Evolutionary conservation across 805 yeast species (phyloP).

Genomic region (Scheffersomyces stipitis): DNA sequence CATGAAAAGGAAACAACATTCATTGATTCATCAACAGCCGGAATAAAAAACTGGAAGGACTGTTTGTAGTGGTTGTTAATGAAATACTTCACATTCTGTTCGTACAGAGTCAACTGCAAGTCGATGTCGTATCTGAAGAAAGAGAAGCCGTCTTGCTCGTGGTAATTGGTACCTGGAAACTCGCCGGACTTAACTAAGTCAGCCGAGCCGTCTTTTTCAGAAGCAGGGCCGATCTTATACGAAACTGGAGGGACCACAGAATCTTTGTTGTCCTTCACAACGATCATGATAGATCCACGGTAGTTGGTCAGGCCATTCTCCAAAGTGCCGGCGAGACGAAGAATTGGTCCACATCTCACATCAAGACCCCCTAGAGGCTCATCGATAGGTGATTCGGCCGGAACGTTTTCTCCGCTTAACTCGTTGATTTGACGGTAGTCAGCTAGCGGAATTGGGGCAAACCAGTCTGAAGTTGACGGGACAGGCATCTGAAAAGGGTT

Average conservation of each 20-base stretch:
- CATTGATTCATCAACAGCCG: conserved; percentile 65
- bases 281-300: conserved; percentile 68
- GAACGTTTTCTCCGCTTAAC: conserved; percentile 19
- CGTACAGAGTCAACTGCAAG: conserved; percentile 46
- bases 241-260: conserved; percentile 27
- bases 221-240: conserved; percentile 39
- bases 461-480: conserved; percentile 11
- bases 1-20: conserved; percentile 83
- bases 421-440: conserved; percentile 29
- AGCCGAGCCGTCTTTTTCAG: conserved; percentile 3
- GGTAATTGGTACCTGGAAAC: conserved; percentile 46
- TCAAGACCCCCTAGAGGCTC: conserved; percentile 34
- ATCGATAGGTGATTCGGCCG: conserved; percentile 28
- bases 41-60: conserved; percentile 65
- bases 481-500: neutral
- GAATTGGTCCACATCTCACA: conserved; percentile 73
- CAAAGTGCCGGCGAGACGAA: conserved; percentile 63
- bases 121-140: conserved; percentile 70
- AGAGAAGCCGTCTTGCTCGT: conserved; percentile 43
- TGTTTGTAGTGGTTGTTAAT: conserved; percentile 44
- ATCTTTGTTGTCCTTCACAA: conserved; percentile 43
- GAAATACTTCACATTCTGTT: conserved; percentile 63
- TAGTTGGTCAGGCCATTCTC: conserved; percentile 53
- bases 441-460: conserved; percentile 26
- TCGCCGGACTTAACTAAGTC: conserved; percentile 32